Base-by-base conservation (phyloP, 805 yeast species). In the Starmerella kuoi region DNA sequence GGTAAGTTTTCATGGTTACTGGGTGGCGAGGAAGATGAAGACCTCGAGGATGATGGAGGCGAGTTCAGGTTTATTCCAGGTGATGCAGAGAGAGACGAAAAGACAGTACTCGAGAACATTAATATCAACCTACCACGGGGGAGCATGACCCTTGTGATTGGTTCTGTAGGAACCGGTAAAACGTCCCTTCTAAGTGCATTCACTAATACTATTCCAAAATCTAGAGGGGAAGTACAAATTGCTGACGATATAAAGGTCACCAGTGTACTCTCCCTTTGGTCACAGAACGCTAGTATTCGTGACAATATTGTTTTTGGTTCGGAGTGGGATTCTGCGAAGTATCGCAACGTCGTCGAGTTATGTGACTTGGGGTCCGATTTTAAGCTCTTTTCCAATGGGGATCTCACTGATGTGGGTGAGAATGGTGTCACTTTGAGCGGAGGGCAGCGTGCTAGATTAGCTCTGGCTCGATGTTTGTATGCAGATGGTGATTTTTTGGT, bases 401-500 rank as follows among this genome's bases (percentile, higher is more conserved):
- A 50, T 22, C 25, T 22, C n/a, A 47, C 50, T 9, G 93, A 84
- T 59, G 79, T 84, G 52, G 94, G 94, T 47, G 94, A 84, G 56
- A 69, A 85, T 51, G 94, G 94, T 54, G 79, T 84, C 38, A 84
- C 88, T 0, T 62, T 84, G 32, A 80, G 91, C 8, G 94, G 94
- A 40, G 94, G 94, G 35, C 94, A 84, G 58, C 83, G 83, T 63
- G 88, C 93, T 0, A 71, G 94, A 57, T 76, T 83, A 46, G 76
- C 75, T 53, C 65, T 83, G 41, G 94, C 94, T 1, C 69, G 94
- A 52, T 80, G 91, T 1, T 80, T 79, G 1, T 83, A 84, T 53
- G 70, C 74, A 15, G 67, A 72, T 33, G 65, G 70, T 17, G 84
- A 79, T 47, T 71, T 81, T 33, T 64, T 80, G 12, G 58, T 84